phyloP scores from a whole-genome alignment of 1,284 basidiomycete genomes.

The Ustilago shanxiensis region DNA sequence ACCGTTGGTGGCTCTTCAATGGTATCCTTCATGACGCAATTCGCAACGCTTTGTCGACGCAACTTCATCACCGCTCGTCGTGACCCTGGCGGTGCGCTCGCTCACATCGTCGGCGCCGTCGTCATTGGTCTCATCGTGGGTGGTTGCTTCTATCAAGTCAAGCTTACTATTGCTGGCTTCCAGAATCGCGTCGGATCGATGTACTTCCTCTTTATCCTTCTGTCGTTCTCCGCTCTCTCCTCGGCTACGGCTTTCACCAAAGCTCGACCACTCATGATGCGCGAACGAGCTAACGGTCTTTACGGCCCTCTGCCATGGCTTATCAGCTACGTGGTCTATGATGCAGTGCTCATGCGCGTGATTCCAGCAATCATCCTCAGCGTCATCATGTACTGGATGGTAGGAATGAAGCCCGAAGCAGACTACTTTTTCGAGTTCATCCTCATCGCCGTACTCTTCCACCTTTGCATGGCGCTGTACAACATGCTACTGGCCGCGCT shows the following conservation, averaged over 20 bases:
- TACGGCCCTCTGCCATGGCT: constrained; percentile 57
- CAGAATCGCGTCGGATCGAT: constrained; percentile 64
- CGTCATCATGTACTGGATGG: constrained; percentile 59
- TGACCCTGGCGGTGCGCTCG: constrained; percentile 50
- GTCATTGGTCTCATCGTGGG: constrained; percentile 56
- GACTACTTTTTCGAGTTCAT: constrained; percentile 59
- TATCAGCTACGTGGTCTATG: constrained; percentile 52
- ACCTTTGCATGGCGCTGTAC: constrained; percentile 49
- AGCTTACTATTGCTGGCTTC: constrained; percentile 56
- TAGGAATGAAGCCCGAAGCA: constrained; percentile 50
- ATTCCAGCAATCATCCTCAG: constrained; percentile 45
- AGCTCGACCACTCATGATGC: constrained; percentile 55
- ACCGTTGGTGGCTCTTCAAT: constrained; percentile 21
- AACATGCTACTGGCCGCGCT: constrained; percentile 55
- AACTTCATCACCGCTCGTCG: constrained; percentile 49
- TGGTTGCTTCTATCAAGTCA: constrained; percentile 61
- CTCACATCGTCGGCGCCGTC: constrained; percentile 51
- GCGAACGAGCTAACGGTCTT: constrained; percentile 58
- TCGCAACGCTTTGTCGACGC: constrained; percentile 40
- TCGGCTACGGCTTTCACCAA: constrained; percentile 43
- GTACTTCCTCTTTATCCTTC: constrained; percentile 58
- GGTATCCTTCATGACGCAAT: constrained; percentile 57
- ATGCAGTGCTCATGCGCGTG: constrained; percentile 50
- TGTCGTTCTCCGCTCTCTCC: constrained; percentile 51
- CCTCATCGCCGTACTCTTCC: constrained; percentile 57